Evolutionary conservation across 176 grass and related monocot species (phyloP), one percentile per base, ranked within the genome.

Genomic region (Aegilops bicornis): DNA sequence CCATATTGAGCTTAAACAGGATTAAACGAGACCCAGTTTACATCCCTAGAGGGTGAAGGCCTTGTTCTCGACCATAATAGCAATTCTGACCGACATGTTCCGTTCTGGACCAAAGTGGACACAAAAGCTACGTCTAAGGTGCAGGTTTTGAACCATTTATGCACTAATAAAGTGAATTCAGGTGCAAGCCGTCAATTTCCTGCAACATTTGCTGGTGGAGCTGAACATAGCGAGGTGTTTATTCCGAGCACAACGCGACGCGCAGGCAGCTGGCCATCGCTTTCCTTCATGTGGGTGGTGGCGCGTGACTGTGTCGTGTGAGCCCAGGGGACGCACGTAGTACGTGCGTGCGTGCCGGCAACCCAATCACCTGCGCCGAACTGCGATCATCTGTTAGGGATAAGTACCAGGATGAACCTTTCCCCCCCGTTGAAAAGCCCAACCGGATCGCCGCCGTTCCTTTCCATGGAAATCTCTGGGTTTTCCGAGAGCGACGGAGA

Each of bases 201-300:
- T 47, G 45, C 4, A 47, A 47, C 45, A 14, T 47, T 14, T 47
- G 12, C 45, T 47, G 45, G 12, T 47, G 47, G 47, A 50, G 11
- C 15, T 52, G 48, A 52, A 52, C 48, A 52, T 50, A 50, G 14
- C 14, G 48, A 17, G 13, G 47, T 50, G 13, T 20, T 20, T 8
- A 56, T 56, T 17, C 52, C 6, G 6, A 56, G 52, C 52, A 56
- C 52, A 56, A 58, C 1, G 54, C 54, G 54, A 58, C 19, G 54
- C 2, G 54, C 54, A 58, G 54, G 54, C 54, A 58, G 19, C 54
- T 58, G 9, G 82, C 60, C 56, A 20, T 91, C 76, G 68, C 61
- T 87, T 68, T 91, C 89, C 68, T 77, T 83, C 89, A 91, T 76
- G 85, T 80, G 85, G 33, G 15, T 8, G 59, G 54, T 58, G 54